Evolutionary conservation across 2,329 filamentous ascomycete genomes (phyloP).

Genomic region (Fusarium poae): DNA sequence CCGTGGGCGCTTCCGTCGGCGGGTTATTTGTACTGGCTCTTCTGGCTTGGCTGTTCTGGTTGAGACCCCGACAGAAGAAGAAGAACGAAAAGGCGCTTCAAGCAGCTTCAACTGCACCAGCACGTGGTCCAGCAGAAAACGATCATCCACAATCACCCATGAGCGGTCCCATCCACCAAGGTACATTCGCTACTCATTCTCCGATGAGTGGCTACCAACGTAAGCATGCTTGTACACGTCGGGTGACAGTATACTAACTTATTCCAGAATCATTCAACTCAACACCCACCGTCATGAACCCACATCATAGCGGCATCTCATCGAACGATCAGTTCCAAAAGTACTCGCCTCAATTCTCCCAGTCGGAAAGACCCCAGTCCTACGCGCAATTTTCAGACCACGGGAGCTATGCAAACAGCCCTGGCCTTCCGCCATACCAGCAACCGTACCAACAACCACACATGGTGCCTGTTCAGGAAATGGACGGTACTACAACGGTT

Average conservation of each 20-base stretch:
- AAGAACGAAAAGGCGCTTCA: slow-evolving; percentile 5
- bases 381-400: slow-evolving; percentile 39
- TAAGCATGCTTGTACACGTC: slow-evolving; percentile 13
- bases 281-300: slow-evolving; percentile 26
- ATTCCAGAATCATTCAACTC: slow-evolving; percentile 31
- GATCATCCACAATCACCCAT: slow-evolving; percentile 32
- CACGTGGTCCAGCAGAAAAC: slow-evolving; percentile 14
- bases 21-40: slow-evolving; percentile 33
- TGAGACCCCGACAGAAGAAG: slow-evolving; percentile 42
- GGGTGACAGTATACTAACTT: slow-evolving; percentile 14
- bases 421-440: slow-evolving; percentile 19
- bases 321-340: slow-evolving; percentile 40
- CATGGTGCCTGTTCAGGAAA: slow-evolving; percentile 41
- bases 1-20: slow-evolving; percentile 33
- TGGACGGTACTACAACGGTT: slow-evolving; percentile 39
- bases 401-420: slow-evolving; percentile 7
- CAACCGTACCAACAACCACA: slow-evolving; percentile 18
- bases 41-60: slow-evolving; percentile 43
- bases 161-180: slow-evolving; percentile 6
- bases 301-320: slow-evolving; percentile 35
- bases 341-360: slow-evolving; percentile 35
- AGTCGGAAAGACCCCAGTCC: slow-evolving; percentile 34
- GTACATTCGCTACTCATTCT: slow-evolving; percentile 28
- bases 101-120: slow-evolving; percentile 6
- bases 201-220: slow-evolving; percentile 44